phyloP scores from a whole-genome alignment of 768 basidiomycete species.

The Pisolithus tinctorius region DNA sequence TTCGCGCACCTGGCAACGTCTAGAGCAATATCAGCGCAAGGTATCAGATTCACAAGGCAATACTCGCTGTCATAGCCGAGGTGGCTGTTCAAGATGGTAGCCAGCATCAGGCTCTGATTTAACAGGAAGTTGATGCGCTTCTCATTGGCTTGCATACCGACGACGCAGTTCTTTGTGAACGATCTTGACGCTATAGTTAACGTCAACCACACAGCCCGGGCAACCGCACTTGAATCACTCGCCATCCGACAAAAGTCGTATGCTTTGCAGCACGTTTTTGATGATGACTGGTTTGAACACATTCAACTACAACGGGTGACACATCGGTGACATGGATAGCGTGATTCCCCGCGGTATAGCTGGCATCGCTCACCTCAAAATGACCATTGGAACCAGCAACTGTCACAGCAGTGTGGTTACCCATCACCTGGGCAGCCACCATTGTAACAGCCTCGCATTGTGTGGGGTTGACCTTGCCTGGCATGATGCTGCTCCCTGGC shows the following conservation, averaged over 20 bases:
- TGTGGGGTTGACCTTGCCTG: constrained; percentile 98
- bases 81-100: constrained; percentile 92
- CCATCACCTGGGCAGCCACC: constrained; percentile 98
- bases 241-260: constrained; percentile 91
- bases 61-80: constrained; percentile 94
- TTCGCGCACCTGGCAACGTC: constrained; percentile 98
- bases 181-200: constrained; percentile 63
- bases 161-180: constrained; percentile 95
- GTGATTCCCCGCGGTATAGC: constrained; percentile 2
- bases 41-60: constrained; percentile 1
- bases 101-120: constrained; percentile 96
- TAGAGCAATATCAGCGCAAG: constrained; percentile 27
- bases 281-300: constrained; percentile 99
- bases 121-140: constrained; percentile 82
- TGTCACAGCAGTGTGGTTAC: constrained; percentile 90
- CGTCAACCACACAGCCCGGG: constrained; percentile 5
- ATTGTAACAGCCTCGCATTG: constrained; percentile 99
- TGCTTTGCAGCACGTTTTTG: constrained; percentile 95
- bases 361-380: constrained; percentile 71
- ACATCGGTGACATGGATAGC: constrained; percentile 4
- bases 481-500: constrained; percentile 99
- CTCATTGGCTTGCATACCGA: constrained; percentile 95
- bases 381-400: constrained; percentile 93
- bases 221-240: constrained; percentile 14
- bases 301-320: constrained; percentile 61